Percentiles rank a stretch among this genome's conserved stretches.
Conservation (phyloP, 306 rosid species). For the Benincasa hispida region DNA sequence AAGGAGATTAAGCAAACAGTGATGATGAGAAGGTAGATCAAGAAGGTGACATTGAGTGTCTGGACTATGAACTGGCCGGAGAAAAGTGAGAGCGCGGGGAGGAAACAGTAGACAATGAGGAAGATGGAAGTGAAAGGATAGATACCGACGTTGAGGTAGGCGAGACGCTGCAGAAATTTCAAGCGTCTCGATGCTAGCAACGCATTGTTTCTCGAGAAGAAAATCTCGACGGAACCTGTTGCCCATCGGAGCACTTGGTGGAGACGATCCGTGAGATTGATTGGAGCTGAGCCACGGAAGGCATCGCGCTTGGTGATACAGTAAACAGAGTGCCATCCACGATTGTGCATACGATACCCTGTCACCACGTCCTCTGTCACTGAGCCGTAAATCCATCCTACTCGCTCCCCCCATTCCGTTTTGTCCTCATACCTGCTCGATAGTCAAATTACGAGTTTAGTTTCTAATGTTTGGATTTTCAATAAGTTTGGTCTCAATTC, state of each 20-base stretch:
- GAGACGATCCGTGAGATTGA: constrained; percentile 43
- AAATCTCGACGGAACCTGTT: constrained; percentile 43
- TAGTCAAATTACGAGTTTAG: too few relatives aligned
- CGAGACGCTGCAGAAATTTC: constrained; percentile 28
- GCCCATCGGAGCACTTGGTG: constrained; percentile 55
- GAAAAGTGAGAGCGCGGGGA: constrained; percentile 42
- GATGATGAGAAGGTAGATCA: constrained; percentile 27
- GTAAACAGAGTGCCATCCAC: constrained; percentile 42
- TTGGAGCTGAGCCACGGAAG: constrained; percentile 44
- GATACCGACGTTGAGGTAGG: constrained; percentile 36
- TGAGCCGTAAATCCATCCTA: constrained; percentile 47
- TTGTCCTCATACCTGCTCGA: constrained; percentile 32
- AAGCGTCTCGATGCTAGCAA: constrained; percentile 24
- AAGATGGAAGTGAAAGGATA: constrained; percentile 44
- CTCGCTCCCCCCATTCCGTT: constrained; percentile 44
- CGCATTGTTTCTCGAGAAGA: constrained; percentile 45
- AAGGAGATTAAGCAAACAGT: constrained; percentile 22
- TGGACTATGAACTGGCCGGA: constrained; percentile 37
- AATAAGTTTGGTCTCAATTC: too few relatives aligned
- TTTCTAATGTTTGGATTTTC: too few relatives aligned
- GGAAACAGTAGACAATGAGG: constrained; percentile 48
- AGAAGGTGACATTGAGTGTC: constrained; percentile 20
- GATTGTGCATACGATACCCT: constrained; percentile 45
- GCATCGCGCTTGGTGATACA: constrained; percentile 42
- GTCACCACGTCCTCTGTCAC: constrained; percentile 50